Base-by-base conservation (phyloP, 2,329 filamentous ascomycete genomes). In the Botrytis porri region DNA sequence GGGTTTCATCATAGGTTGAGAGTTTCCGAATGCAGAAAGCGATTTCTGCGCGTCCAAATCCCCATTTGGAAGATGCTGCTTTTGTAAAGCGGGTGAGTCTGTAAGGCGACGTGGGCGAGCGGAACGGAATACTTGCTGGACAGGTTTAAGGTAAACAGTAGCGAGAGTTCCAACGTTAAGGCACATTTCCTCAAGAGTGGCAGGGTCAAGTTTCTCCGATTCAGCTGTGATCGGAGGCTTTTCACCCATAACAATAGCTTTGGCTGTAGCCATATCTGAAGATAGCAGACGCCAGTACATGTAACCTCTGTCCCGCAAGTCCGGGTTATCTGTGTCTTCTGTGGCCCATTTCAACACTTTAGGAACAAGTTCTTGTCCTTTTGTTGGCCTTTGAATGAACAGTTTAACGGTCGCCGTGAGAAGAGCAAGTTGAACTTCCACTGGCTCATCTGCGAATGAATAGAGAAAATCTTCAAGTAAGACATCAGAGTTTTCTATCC, bases 231-330 rank as follows among this genome's bases (percentile, higher is more conserved):
- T 98, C 12, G 95, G 89, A 10, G 96, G 96, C 82, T 99, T 99
- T 77, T 97, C 93, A 74, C 96, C 95, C 95, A 99, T 98, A 77
- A 99, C 95, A 69, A 99, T 89, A 75, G 90, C 86, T 81, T 93
- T 96, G 2, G 96, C 96, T 0, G 92, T 89, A 67, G 91, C 90
- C 77, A 97, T 95, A 81, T 98, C 95, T 0, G 94, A 97, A 1
- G 94, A 97, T 2, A 99, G 87, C 22, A 99, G 87, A 7, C 96
- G 93, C 96, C 96, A 99, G 85, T 99, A 99, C 95, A 99, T 98
- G 85, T 98, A 99, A 0, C 96, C 96, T 78, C 96, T 88, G 82
- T 99, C 96, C 76, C 96, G 91, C 41, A 99, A 88, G 82, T 99
- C 96, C 0, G 96, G 96, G 82, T 99, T 98, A 81, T 99, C 96